Percentiles rank a stretch among this genome's conserved stretches.
Conservation (phyloP, 2,329 filamentous ascomycete genomes). For the Beauveria bassiana region DNA sequence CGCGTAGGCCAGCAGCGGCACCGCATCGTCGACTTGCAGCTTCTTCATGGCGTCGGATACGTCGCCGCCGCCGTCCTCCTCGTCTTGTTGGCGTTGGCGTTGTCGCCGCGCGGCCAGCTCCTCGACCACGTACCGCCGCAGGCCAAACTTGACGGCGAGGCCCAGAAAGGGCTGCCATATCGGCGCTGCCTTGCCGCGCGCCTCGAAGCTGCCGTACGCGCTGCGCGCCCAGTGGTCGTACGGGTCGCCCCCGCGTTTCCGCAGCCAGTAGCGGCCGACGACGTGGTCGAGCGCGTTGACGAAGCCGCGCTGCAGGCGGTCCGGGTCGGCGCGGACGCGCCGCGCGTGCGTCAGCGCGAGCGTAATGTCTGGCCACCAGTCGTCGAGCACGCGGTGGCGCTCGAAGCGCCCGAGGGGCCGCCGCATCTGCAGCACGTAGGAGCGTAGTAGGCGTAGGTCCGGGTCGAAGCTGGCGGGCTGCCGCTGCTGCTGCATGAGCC, state of each 20-base stretch:
- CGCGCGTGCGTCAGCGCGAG: conserved; percentile 30
- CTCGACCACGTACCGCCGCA: conserved; percentile 20
- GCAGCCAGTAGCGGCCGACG: conserved; percentile 24
- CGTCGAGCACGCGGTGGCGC: conserved; percentile 29
- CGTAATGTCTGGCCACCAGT: conserved; percentile 31
- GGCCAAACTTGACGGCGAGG: conserved; percentile 26
- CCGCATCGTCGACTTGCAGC: conserved; percentile 13
- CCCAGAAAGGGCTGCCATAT: conserved; percentile 24
- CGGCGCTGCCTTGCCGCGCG: conserved; percentile 22
- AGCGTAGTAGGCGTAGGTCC: conserved; percentile 25
- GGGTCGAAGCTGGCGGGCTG: conserved; percentile 20
- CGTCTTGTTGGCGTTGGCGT: neutral
- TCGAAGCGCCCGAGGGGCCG: conserved; percentile 25
- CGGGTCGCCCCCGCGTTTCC: conserved; percentile 17
- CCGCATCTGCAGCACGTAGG: conserved; percentile 27
- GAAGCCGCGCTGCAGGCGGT: conserved; percentile 13
- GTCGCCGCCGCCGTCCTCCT: neutral
- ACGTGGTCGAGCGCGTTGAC: conserved; percentile 22
- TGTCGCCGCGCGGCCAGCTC: conserved; percentile 15
- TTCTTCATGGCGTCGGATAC: neutral
- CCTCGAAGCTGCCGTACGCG: conserved; percentile 24
- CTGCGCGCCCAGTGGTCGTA: conserved; percentile 27
- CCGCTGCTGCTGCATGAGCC: conserved; percentile 8
- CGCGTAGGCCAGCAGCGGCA: conserved; percentile 25
- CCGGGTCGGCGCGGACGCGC: conserved; percentile 17